These are phyloP conservation scores for Pulveroboletus sp. DNA, from an alignment of 768 basidiomycete species.

Conservation along the genomic window DNA sequence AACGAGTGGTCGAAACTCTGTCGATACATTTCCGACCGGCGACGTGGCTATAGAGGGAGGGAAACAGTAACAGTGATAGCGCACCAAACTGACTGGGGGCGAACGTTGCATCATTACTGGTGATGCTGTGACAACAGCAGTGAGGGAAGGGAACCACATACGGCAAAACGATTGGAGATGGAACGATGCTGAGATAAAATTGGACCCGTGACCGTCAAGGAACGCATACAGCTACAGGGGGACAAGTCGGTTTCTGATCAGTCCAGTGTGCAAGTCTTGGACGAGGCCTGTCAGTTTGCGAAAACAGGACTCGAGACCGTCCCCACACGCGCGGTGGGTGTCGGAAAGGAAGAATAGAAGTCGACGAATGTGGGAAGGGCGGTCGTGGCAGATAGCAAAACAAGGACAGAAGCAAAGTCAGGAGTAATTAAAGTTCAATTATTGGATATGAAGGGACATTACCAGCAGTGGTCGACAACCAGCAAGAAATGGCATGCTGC, in stretches of 20 bases:
- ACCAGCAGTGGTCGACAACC: constrained; percentile 7
- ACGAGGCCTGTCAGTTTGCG: background rate
- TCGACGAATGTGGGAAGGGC: constrained; percentile 4
- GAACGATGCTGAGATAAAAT: constrained; percentile 11
- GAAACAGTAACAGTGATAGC: constrained; percentile 1
- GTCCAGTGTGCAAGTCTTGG: background rate
- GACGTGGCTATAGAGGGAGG: constrained; percentile 14
- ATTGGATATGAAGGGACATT: constrained; percentile 21
- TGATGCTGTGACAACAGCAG: constrained; percentile 12
- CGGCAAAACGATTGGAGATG: constrained; percentile 18
- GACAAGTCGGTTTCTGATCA: background rate
- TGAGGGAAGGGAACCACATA: constrained; percentile 12
- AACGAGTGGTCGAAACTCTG: no score
- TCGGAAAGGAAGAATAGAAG: constrained; percentile 1
- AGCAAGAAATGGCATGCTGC: constrained; percentile 7
- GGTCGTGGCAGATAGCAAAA: background rate
- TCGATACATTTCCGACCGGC: constrained; percentile 1
- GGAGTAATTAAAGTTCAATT: constrained; percentile 23
- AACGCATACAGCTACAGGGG: background rate
- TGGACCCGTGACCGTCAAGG: background rate
- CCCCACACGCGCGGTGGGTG: constrained; percentile 2
- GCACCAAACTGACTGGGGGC: constrained; percentile 1
- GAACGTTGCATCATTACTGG: constrained; percentile 3
- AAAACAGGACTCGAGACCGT: constrained; percentile 8
- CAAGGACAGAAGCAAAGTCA: constrained; percentile 1